Evolutionary conservation across 306 rosid species (phyloP), one percentile per base, ranked within the genome.

Genomic region (Quercus aquifolioides): DNA sequence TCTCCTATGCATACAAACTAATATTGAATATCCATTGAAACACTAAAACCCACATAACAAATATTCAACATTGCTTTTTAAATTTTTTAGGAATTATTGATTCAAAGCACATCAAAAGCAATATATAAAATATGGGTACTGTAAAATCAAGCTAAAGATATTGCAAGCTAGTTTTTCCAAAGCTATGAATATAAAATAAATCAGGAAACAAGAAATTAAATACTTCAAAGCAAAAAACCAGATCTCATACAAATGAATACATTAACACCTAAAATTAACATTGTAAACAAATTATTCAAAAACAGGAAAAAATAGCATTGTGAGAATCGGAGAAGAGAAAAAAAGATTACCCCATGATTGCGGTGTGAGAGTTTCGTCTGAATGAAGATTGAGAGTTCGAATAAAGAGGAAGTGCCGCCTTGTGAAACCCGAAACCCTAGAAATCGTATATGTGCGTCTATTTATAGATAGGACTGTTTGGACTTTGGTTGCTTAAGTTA

Each of bases 291-390:
- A 10, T 3, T 10, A 21, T n/a, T 12, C 15, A 58, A 58, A 21
- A 8, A 59, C 1, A 41, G 46, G 12, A 3, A 7, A 67, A 67
- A 67, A 2, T 7, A 1, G 19, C 4, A 4, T 5, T 0, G 17
- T 6, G 15, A 64, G 31, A 2, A 67, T 67, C 23, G 4, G 26
- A 33, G 6, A 33, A 17, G 33, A 62, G 11, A 25, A 15, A 2
- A 28, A 64, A 30, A 19, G 1, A 46, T 70, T 84, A 90, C 91
- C 94, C 94, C 94, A 90, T 90, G 84, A 51, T 70, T 68, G 57
- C 67, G 8, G 73, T 23, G 28, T 67, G 20, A 58, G 20, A 70
- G 57, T 77, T 57, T 74, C 76, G 70, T 68, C 75, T 77, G 55
- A 81, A 62, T 73, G 6, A 8, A 62, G 19, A 5, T 43, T 20